Evolutionary conservation across 2,329 filamentous ascomycete species (phyloP).

Genomic region (Didymellaceae sp.): DNA sequence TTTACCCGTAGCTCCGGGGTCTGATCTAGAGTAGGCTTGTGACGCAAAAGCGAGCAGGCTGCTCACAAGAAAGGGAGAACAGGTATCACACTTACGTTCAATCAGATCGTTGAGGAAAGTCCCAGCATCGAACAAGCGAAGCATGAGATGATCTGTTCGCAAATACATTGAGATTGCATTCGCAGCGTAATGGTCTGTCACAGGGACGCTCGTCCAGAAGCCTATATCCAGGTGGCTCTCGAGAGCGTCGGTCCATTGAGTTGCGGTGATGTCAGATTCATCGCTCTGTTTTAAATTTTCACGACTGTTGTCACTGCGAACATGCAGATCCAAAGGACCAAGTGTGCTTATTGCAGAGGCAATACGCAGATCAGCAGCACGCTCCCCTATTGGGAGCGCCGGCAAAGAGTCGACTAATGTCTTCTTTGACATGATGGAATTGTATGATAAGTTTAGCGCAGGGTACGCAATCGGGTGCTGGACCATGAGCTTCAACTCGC

Average conservation of each 20-base stretch:
- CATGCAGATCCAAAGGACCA: too few relatives aligned
- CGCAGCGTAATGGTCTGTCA: neutral
- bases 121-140: neutral
- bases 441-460: neutral
- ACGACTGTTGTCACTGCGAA: too few relatives aligned
- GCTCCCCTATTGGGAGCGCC: neutral
- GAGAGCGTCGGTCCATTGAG: neutral
- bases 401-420: neutral
- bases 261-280: neutral
- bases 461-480: neutral
- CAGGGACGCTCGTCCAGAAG: neutral
- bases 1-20: neutral
- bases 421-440: neutral
- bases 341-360: too few relatives aligned
- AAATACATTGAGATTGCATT: neutral
- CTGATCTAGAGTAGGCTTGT: neutral
- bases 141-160: neutral
- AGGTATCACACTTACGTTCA: neutral
- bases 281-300: neutral
- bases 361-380: neutral
- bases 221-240: neutral
- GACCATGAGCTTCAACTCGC: neutral
- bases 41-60: neutral
- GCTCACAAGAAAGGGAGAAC: neutral
- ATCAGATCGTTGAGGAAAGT: neutral